These are phyloP conservation scores for Trametopsis cervina DNA, from an alignment of 768 basidiomycete species.

Conservation along the genomic window DNA sequence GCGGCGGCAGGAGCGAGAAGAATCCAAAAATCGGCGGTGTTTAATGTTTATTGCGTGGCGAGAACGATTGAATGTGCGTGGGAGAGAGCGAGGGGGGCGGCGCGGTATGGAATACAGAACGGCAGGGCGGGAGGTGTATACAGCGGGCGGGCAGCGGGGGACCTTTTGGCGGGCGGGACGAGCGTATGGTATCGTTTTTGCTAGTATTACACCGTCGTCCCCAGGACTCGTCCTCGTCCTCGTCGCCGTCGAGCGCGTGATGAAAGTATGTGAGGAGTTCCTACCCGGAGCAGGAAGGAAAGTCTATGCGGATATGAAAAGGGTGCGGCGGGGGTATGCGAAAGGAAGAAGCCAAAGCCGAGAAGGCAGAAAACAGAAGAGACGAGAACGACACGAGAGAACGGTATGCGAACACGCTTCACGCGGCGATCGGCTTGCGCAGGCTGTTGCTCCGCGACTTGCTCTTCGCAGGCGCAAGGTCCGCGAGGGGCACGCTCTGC, in stretches of 20 bases:
- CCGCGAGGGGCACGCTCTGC: constrained; percentile 26
- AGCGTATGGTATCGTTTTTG: neutral
- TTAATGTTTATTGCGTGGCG: too few relatives aligned
- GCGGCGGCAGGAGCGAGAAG: neutral
- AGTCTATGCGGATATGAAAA: constrained; percentile 3
- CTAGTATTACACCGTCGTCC: neutral
- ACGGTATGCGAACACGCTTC: neutral
- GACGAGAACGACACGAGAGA: neutral
- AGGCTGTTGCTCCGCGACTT: constrained; percentile 17
- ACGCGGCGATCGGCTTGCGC: constrained; percentile 13
- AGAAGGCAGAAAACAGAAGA: too few relatives aligned
- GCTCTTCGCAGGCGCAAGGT: constrained; percentile 18
- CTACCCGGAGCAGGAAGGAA: neutral
- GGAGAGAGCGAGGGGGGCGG: neutral
- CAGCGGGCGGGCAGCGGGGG: constrained; percentile 1
- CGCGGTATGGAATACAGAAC: constrained; percentile 9
- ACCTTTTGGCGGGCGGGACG: neutral
- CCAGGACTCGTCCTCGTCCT: neutral
- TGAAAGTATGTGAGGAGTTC: too few relatives aligned
- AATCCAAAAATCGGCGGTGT: neutral
- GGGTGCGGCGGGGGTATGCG: constrained; percentile 2
- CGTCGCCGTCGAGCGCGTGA: too few relatives aligned
- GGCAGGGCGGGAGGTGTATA: constrained; percentile 2
- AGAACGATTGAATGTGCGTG: neutral
- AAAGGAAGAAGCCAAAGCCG: too few relatives aligned